Conservation (phyloP, 2,329 filamentous ascomycete genomes). For the Ilyonectria mors-panacis region DNA sequence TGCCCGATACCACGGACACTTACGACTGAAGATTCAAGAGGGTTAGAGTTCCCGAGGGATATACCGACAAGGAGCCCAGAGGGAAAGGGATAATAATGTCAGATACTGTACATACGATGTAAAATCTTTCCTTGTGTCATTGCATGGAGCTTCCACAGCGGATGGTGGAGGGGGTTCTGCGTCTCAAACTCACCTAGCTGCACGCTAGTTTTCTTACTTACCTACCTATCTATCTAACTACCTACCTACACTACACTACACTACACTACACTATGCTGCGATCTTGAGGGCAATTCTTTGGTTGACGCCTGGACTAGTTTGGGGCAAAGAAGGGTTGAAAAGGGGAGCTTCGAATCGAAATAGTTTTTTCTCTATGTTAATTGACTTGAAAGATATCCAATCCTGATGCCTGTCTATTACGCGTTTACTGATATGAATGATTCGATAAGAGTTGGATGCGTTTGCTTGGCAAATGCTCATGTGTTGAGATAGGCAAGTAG, state of each 20-base stretch:
- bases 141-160: constrained; percentile 36
- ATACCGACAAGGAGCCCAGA: constrained; percentile 12
- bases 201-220: constrained; percentile 18
- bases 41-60: constrained; percentile 15
- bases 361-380: constrained; percentile 30
- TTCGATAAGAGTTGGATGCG: background rate
- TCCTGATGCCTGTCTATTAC: background rate
- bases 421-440: background rate
- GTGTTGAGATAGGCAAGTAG: background rate
- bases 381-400: constrained; percentile 34
- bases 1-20: background rate
- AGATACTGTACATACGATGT: constrained; percentile 50
- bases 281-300: constrained; percentile 17
- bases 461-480: background rate
- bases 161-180: constrained; percentile 26
- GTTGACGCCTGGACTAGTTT: constrained; percentile 12
- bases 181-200: constrained; percentile 18
- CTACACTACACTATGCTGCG: constrained; percentile 17
- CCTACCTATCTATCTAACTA: constrained; percentile 15
- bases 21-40: constrained; percentile 21
- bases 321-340: constrained; percentile 23
- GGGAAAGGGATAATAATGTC: constrained; percentile 47
- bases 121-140: constrained; percentile 43
- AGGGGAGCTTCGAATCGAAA: constrained; percentile 18
- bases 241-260: constrained; percentile 9